Evolutionary conservation across 2,329 filamentous ascomycete genomes (phyloP), one percentile per base, ranked within the genome.

Genomic region (Nothophoma quercina): DNA sequence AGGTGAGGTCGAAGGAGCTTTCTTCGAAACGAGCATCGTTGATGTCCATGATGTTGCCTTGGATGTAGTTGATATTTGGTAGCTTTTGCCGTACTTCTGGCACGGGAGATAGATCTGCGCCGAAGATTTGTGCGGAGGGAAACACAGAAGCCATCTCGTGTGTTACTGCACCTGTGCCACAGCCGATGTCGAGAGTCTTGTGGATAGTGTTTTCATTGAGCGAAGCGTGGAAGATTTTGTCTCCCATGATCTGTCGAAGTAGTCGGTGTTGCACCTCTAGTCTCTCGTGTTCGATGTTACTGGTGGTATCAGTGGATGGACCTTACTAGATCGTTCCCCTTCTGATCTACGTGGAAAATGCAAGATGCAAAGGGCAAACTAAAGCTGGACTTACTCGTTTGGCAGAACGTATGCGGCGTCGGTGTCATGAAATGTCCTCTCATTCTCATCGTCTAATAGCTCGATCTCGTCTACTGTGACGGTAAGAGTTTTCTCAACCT

Each of bases 1-100:
- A 76, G 78, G 86, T 79, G 59, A 82, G 79, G 66, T 86, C 83
- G 62, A 83, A 85, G 9, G 69, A 47, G 64, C 26, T 77, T 67
- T 12, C 74, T 66, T 42, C 80, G 81, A 46, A 76, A 63, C 84
- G 84, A 4, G 40, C 18, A 41, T 54, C 43, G 5, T 21, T 9
- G 10, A 33, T 15, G 4, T 47, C 21, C 35, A 47, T 39, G 44
- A 47, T 40, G 12, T 47, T 40, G 15, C 47, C 55, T 49, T 62
- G 46, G 16, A 60, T 42, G 23, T 46, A 62, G 3, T 39, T 18
- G 10, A 62, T 50, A 23, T 65, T 58, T 7, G 54, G 23, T 16
- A 60, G 29, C 47, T 40, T 47, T 16, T 40, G 16, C 15, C 42
- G 33, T 4, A 54, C 26, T 7, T 23, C 16, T n/a, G 63, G 57